Base-by-base conservation (phyloP, 768 basidiomycete species). In the Trametes cinnabarina region DNA sequence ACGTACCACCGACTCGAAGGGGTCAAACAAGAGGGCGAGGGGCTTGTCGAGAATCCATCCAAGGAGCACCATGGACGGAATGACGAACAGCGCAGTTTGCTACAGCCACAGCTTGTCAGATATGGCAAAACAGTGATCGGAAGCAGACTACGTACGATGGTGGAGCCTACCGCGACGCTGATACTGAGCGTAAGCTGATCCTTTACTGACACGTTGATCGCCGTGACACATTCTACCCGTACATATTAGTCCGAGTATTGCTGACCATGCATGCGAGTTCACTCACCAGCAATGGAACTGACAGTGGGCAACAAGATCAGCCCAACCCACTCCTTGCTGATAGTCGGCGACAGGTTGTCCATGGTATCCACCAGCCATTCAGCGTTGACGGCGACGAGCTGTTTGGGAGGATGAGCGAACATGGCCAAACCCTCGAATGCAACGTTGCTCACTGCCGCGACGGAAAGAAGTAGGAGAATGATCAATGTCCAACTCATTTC, bases 301-400 rank as follows among this genome's bases (percentile, higher is more conserved):
- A 95, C 88, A 17, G 87, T 86, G 3, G 95, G 95, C 10, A 98
- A 80, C 14, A 98, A 69, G 64, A 98, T 92, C 34, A 98, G 74
- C 15, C 87, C 94, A 56, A 95, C 80, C 86, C 92, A 98, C 69
- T 94, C 89, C 62, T 90, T 90, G 67, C 84, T 87, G 60, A 98
- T 83, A 11, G 57, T 77, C 19, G 66, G 73, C 1, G 88, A 87
- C 51, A 96, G 76, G 37, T 84, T 86, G 68, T 93, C 83, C 83
- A 97, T 92, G 8, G 89, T 86, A 66, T 83, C 85, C 8, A 98
- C 93, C 15, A 98, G 76, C 72, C 79, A 84, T 64, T 88, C 87
- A 10, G 87, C 86, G 6, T 79, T 86, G 56, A 88, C 69, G 11
- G 84, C 78, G 22, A 82, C 84, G 5, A 84, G 63, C 79, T 82